Percentiles rank a stretch among this genome's conserved stretches.
phyloP scores from a whole-genome alignment of 768 basidiomycete species.

The Epithele typhae region DNA sequence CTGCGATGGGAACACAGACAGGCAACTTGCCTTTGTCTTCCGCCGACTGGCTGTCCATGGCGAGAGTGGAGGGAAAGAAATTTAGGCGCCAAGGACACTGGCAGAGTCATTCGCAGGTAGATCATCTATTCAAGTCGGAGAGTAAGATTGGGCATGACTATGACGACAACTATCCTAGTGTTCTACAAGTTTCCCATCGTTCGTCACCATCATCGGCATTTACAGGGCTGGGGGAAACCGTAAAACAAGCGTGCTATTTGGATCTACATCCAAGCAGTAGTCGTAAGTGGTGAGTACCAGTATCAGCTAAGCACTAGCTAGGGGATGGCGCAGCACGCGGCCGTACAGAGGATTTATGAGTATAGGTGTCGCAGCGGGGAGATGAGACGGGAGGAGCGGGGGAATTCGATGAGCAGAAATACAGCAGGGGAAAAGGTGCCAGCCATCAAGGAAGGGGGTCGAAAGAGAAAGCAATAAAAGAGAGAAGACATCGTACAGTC shows the following conservation, averaged over 20 bases:
- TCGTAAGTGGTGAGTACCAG: constrained; percentile 15
- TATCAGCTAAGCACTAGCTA: constrained; percentile 14
- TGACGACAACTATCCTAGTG: constrained; percentile 9
- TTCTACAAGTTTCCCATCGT: constrained; percentile 14
- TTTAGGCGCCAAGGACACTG: background rate
- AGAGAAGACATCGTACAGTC: constrained; percentile 26
- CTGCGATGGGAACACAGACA: background rate
- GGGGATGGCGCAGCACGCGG: constrained; percentile 10
- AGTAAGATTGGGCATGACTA: background rate
- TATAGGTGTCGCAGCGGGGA: constrained; percentile 20
- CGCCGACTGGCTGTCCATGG: too few species aligned
- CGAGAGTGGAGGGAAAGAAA: too few species aligned
- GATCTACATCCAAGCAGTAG: constrained; percentile 19
- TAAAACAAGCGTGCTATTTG: constrained; percentile 16
- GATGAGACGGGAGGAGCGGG: constrained; percentile 24
- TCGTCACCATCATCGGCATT: constrained; percentile 14
- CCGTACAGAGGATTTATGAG: constrained; percentile 10
- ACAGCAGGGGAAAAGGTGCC: constrained; percentile 16
- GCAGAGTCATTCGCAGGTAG: too few species aligned
- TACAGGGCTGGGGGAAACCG: constrained; percentile 14
- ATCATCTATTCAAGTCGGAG: background rate
- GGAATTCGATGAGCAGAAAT: constrained; percentile 16
- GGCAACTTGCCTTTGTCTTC: constrained; percentile 15
- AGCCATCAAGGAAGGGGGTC: constrained; percentile 29
- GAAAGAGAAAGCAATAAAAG: constrained; percentile 25